Conservation (phyloP, 306 rosid genomes). For the Hippophae gyantsensis region DNA sequence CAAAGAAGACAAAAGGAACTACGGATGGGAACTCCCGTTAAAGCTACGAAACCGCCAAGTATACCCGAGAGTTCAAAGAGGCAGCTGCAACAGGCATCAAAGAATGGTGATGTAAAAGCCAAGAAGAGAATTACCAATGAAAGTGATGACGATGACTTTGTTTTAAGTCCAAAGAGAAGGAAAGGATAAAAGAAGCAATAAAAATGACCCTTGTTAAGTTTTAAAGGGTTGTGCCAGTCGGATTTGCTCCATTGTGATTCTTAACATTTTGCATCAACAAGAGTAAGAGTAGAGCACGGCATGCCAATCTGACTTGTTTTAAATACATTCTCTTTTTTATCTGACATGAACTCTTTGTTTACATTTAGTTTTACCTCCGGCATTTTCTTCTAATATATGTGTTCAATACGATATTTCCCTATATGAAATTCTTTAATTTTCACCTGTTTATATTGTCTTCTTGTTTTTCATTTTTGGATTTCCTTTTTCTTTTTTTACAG, state of each 20-base stretch:
- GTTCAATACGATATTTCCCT: too few species aligned
- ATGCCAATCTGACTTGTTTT: conserved; percentile 12
- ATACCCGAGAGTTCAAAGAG: conserved; percentile 57
- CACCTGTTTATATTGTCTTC: too few species aligned
- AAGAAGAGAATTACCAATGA: conserved; percentile 44
- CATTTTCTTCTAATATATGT: too few species aligned
- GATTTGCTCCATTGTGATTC: conserved; percentile 11
- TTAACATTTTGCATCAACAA: conserved; percentile 11
- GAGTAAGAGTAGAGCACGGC: too few species aligned
- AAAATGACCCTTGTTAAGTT: neutral
- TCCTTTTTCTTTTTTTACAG: too few species aligned
- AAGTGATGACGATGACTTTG: conserved; percentile 49
- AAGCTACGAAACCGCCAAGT: conserved; percentile 40
- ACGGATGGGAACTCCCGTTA: conserved; percentile 65
- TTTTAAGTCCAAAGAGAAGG: conserved; percentile 67
- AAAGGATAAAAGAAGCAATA: conserved; percentile 32
- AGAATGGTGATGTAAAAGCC: conserved; percentile 65
- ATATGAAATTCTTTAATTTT: too few species aligned
- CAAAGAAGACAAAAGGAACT: conserved; percentile 78
- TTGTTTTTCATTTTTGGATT: too few species aligned
- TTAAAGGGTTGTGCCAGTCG: conserved; percentile 8
- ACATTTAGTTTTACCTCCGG: too few species aligned
- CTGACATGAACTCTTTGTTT: too few species aligned
- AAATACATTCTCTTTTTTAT: conserved; percentile 40
- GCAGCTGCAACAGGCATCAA: conserved; percentile 45